These are phyloP conservation scores for Aspergillus cejpii DNA, from an alignment of 2,329 filamentous ascomycete species.

Conservation along the genomic window DNA sequence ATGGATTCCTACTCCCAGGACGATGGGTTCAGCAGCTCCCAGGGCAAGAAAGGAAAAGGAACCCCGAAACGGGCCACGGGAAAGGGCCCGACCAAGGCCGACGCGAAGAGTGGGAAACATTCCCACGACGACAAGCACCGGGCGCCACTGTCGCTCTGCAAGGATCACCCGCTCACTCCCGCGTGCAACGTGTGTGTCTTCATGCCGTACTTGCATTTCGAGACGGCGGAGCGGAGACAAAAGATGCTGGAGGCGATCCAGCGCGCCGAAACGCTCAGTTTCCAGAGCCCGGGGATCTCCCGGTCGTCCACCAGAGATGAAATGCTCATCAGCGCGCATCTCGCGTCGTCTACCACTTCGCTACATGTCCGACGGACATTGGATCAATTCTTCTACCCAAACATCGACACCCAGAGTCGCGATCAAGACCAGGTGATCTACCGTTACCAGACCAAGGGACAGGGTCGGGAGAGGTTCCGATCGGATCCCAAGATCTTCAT, in stretches of 20 bases:
- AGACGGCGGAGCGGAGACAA: slow-evolving; percentile 50
- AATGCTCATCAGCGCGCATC: slow-evolving; percentile 35
- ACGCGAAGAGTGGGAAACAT: slow-evolving; percentile 26
- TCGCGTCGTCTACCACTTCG: slow-evolving; percentile 32
- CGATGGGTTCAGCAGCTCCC: slow-evolving; percentile 15
- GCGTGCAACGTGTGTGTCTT: slow-evolving; percentile 37
- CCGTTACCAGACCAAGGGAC: slow-evolving; percentile 47
- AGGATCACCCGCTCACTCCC: slow-evolving; percentile 19
- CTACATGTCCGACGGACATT: slow-evolving; percentile 56
- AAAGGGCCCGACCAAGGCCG: slow-evolving; percentile 20
- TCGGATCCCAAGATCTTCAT: slow-evolving; percentile 56
- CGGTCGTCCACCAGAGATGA: slow-evolving; percentile 29
- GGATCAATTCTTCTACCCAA: slow-evolving; percentile 61
- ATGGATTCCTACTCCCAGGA: slow-evolving; percentile 23
- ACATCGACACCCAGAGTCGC: slow-evolving; percentile 51
- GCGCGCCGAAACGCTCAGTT: slow-evolving; percentile 24
- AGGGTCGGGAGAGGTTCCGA: slow-evolving; percentile 26
- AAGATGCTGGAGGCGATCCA: slow-evolving; percentile 53
- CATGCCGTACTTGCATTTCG: slow-evolving; percentile 62
- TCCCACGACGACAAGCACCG: slow-evolving; percentile 26
- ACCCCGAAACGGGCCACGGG: slow-evolving; percentile 25
- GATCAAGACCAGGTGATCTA: slow-evolving; percentile 61
- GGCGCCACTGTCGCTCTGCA: slow-evolving; percentile 36
- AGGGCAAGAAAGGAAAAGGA: slow-evolving; percentile 27
- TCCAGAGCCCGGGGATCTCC: slow-evolving; percentile 22